Evolutionary conservation across 371 early-diverging fungal genomes (phyloP).

Genomic region (Encephalitozoon intestinalis): DNA sequence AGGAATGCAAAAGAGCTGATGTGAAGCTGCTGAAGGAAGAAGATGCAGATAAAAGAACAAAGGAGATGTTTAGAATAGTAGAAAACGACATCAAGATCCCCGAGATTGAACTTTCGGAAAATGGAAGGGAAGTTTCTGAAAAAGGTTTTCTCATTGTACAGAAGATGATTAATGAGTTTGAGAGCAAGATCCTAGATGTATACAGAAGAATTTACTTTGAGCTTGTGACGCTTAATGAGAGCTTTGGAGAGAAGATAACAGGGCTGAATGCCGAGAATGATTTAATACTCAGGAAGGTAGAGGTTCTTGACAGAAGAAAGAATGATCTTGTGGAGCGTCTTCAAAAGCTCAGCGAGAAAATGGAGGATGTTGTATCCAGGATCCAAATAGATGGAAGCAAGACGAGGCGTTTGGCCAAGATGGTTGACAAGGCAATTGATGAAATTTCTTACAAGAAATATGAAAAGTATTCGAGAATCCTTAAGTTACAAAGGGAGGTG

Average conservation of each 20-base stretch:
- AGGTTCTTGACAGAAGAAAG: not conserved
- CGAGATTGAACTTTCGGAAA: not conserved
- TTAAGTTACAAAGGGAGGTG: constrained; percentile 20
- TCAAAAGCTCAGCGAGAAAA: not conserved
- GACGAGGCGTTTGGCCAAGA: not conserved
- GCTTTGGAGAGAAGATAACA: constrained; percentile 1
- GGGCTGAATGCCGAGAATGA: not conserved
- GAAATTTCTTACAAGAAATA: not conserved
- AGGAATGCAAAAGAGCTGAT: not conserved
- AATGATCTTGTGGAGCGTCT: not conserved
- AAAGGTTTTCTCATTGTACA: not conserved
- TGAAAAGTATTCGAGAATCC: constrained; percentile 12
- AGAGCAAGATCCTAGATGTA: constrained; percentile 7
- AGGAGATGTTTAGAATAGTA: not conserved
- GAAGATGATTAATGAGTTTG: constrained; percentile 16
- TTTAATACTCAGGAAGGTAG: not conserved
- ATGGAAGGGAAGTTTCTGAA: not conserved
- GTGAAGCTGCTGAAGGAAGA: not conserved
- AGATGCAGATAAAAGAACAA: not conserved
- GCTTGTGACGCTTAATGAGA: constrained; percentile 13
- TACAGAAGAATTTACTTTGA: constrained; percentile 31
- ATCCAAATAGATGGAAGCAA: constrained; percentile 10
- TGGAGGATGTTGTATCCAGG: not conserved
- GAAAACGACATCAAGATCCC: not conserved
- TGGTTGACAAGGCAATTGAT: not conserved